These are phyloP conservation scores for Camellia sinensis DNA, from an alignment of 148 eudicot species.

Conservation along the genomic window DNA sequence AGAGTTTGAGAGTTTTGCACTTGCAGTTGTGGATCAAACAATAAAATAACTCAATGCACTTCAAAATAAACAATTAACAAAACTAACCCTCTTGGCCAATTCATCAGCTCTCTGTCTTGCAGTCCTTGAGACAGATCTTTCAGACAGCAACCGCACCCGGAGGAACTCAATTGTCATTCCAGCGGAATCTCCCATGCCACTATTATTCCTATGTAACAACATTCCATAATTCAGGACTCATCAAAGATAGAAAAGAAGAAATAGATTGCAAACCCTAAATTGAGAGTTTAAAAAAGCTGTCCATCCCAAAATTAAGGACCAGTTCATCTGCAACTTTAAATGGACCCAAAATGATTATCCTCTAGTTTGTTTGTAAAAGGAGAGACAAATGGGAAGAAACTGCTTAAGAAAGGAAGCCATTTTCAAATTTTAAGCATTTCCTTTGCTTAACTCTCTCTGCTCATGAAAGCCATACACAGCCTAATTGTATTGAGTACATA, in stretches of 20 bases:
- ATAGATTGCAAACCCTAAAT: not conserved
- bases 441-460: not conserved
- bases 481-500: not conserved
- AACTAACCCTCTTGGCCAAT: constrained; percentile 72
- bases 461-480: not conserved
- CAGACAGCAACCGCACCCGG: constrained; percentile 69
- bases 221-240: not conserved
- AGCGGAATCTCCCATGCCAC: constrained; percentile 45
- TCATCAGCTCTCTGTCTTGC: constrained; percentile 81
- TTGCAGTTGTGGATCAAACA: not conserved
- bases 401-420: not conserved
- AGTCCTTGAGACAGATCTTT: constrained; percentile 72
- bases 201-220: constrained; percentile 33
- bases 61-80: not conserved
- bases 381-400: not conserved
- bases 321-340: not conserved
- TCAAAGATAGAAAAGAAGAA: not conserved
- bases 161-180: constrained; percentile 71
- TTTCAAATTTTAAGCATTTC: not conserved
- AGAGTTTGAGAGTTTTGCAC: not conserved
- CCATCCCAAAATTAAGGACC: not conserved
- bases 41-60: not conserved
- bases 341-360: not conserved
- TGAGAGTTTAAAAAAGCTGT: not conserved
- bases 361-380: not conserved